phyloP scores from a whole-genome alignment of 2,329 filamentous ascomycete species.

The Celoporthe dispersa region DNA sequence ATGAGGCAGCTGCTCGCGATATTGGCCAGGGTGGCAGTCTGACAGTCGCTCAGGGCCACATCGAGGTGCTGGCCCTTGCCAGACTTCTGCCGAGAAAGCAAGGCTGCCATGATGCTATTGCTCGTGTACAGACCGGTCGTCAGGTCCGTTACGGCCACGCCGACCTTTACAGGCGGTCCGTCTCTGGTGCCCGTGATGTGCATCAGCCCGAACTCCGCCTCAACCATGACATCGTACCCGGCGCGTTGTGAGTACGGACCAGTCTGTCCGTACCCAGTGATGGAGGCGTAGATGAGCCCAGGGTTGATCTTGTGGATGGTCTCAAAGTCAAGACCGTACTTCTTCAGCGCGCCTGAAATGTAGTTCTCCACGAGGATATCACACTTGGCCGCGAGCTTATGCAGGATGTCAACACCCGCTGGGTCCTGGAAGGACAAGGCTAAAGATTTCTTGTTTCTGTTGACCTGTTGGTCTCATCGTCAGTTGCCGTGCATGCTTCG shows the following conservation, averaged over 20 bases:
- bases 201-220: slow-evolving; percentile 97
- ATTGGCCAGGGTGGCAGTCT: slow-evolving; percentile 93
- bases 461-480: slow-evolving; percentile 63
- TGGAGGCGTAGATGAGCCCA: slow-evolving; percentile 87
- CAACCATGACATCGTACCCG: slow-evolving; percentile 99
- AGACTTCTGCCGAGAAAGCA: slow-evolving; percentile 75
- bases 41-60: slow-evolving; percentile 88
- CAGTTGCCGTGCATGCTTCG: background rate
- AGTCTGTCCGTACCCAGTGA: slow-evolving; percentile 96
- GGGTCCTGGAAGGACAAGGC: slow-evolving; percentile 88
- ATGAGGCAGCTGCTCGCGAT: slow-evolving; percentile 91
- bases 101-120: slow-evolving; percentile 92
- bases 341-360: slow-evolving; percentile 84
- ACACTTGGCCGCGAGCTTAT: slow-evolving; percentile 80
- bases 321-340: slow-evolving; percentile 89
- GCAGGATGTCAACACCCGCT: slow-evolving; percentile 82
- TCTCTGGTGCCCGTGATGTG: slow-evolving; percentile 92
- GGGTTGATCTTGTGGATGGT: slow-evolving; percentile 83
- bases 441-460: slow-evolving; percentile 95
- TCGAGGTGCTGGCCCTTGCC: slow-evolving; percentile 92
- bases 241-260: slow-evolving; percentile 86
- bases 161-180: slow-evolving; percentile 93
- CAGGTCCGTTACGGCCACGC: slow-evolving; percentile 93
- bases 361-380: slow-evolving; percentile 98
- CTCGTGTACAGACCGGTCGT: slow-evolving; percentile 95